Evolutionary conservation across 192 early-diverging fungal genomes (phyloP), one percentile per base, ranked within the genome.

Genomic region (Gamsiella multidivaricata): DNA sequence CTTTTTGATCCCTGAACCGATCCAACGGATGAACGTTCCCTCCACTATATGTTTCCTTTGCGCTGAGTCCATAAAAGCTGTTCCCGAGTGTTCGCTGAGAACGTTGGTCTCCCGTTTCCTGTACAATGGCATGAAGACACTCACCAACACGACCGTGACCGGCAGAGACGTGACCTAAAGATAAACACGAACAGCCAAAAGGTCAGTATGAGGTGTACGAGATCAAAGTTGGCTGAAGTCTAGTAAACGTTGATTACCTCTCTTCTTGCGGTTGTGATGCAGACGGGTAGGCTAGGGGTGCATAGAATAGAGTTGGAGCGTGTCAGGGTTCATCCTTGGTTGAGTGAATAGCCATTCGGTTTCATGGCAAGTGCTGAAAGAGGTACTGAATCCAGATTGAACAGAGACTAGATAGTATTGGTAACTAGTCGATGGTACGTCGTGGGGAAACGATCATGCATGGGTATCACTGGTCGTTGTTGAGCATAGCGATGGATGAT

Each of bases 121-220:
- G 12, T 20, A 23, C 8, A 37, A 17, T 8, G 10, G n/a, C 3
- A 10, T 31, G 5, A 43, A 34, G 26, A 22, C n/a, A 88, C 84
- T 84, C 82, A 83, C 90, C 96, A 82, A 99, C 90, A 90, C 97
- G 95, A 91, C 97, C 97, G 92, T 99, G 96, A 89, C 97, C 97
- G 88, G 95, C 95, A 69, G 96, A 97, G 79, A 99, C 97, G 91
- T 99, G 96, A 79, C 97, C 58, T 60, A 46, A 17, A 22, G 36
- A 41, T 2, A 57, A 41, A 7, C 14, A 57, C 8, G 17, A 41
- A 41, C 39, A 14, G 39, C 39, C 7, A 2, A 17, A 25, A 23
- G 28, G 34, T 57, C n/a, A 20, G 32, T 22, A 53, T 29, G 31
- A 54, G 18, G 25, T 2, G 6, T 29, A 12, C 5, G 22, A 54